These are phyloP conservation scores for Ustilago vetiveriae DNA, from an alignment of 1,284 basidiomycete genomes.

Conservation along the genomic window DNA sequence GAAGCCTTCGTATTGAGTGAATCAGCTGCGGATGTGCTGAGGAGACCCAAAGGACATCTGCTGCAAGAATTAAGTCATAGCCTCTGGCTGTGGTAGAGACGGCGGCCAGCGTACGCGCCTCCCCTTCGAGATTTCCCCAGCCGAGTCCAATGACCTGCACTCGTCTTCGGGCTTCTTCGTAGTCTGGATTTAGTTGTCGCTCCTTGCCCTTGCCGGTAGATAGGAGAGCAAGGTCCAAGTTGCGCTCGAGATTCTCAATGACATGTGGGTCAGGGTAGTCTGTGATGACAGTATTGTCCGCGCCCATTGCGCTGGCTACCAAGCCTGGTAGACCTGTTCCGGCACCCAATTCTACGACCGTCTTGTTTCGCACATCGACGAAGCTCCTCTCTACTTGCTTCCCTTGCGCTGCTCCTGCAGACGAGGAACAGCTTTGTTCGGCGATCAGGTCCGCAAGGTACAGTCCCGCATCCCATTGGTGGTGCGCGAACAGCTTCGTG, in stretches of 20 bases:
- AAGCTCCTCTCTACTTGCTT: constrained; percentile 8
- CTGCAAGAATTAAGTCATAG: constrained; percentile 54
- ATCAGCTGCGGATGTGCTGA: constrained; percentile 57
- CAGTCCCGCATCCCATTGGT: constrained; percentile 64
- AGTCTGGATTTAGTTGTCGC: constrained; percentile 5
- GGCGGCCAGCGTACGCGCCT: constrained; percentile 5
- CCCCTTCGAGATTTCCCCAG: constrained; percentile 36
- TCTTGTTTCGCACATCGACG: constrained; percentile 42
- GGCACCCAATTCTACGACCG: constrained; percentile 57
- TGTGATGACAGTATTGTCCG: constrained; percentile 36
- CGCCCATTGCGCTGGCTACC: constrained; percentile 47
- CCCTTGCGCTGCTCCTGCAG: background rate
- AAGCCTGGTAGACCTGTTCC: constrained; percentile 59
- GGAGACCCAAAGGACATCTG: constrained; percentile 64
- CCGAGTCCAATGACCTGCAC: constrained; percentile 33
- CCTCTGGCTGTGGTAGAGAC: background rate
- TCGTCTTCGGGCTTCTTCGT: constrained; percentile 7
- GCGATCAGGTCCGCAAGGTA: constrained; percentile 54
- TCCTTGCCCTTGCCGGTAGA: background rate
- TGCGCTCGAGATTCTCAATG: constrained; percentile 31
- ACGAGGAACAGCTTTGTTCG: constrained; percentile 8
- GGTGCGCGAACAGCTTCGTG: constrained; percentile 61
- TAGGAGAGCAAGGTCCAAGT: constrained; percentile 27
- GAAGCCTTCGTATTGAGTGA: constrained; percentile 48
- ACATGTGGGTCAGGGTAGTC: constrained; percentile 49